Percentiles rank a stretch among this genome's conserved stretches.
Evolutionary conservation across 1,284 basidiomycete species (phyloP).

Genomic region (Rugiboletus extremiorientalis): DNA sequence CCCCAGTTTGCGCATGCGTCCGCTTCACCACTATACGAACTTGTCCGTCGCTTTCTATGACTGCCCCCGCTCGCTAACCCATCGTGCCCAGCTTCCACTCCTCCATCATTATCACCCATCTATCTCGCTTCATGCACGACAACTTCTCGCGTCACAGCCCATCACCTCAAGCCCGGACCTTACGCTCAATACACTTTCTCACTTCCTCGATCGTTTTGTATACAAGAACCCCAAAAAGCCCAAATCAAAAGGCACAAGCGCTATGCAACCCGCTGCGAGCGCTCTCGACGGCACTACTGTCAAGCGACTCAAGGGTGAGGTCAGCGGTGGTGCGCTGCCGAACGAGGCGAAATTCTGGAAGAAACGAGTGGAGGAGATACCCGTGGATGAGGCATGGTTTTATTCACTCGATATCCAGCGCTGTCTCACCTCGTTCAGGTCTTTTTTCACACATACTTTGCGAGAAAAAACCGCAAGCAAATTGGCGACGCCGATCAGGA

Average conservation of each 20-base stretch:
- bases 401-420: not conserved
- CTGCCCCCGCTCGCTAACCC: not conserved
- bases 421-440: conserved; percentile 42
- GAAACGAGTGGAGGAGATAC: conserved; percentile 72
- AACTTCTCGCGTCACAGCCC: conserved; percentile 71
- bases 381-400: conserved; percentile 78
- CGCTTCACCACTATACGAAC: conserved; percentile 84
- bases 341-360: conserved; percentile 83
- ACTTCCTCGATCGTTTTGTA: conserved; percentile 87
- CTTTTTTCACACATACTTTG: conserved; percentile 67
- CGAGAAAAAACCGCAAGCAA: conserved; percentile 54
- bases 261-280: conserved; percentile 93
- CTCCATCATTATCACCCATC: conserved; percentile 91
- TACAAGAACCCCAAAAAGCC: conserved; percentile 95
- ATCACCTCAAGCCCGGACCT: conserved; percentile 87
- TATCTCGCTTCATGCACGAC: conserved; percentile 82
- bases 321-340: conserved; percentile 51
- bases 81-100: conserved; percentile 61
- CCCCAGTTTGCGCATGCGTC: conserved; percentile 88
- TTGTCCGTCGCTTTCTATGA: conserved; percentile 51
- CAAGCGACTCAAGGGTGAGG: conserved; percentile 71
- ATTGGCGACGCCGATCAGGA: conserved; percentile 41
- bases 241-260: conserved; percentile 74
- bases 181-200: conserved; percentile 88
- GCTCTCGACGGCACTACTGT: conserved; percentile 65